Evolutionary conservation across 202 grass and related monocot genomes (phyloP).

Genomic region (Digitaria exilis): DNA sequence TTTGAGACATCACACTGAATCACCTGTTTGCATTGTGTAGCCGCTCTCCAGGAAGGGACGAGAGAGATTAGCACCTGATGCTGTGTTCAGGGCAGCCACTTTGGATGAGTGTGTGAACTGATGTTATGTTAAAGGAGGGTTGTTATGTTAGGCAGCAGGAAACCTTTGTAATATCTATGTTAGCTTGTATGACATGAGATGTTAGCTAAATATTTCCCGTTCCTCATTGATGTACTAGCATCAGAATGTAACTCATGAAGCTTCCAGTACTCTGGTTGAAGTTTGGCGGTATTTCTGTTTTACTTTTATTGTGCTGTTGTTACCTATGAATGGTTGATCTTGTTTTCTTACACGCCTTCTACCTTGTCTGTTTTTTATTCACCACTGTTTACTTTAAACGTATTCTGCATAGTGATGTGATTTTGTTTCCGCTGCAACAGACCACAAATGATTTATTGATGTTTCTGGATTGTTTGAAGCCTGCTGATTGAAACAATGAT

Average conservation of each 20-base stretch:
- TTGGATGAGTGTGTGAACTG: neutral
- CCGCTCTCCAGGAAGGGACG: conserved; percentile 47
- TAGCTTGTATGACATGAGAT: neutral
- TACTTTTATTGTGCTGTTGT: neutral
- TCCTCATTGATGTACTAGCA: neutral
- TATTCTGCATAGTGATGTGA: too few relatives aligned
- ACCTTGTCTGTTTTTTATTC: too few relatives aligned
- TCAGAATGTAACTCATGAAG: neutral
- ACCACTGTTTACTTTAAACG: too few relatives aligned
- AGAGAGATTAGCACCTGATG: conserved; percentile 15
- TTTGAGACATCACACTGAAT: conserved; percentile 18
- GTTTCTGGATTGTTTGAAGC: too few relatives aligned
- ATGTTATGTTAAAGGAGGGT: conserved; percentile 17
- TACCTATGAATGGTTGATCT: neutral
- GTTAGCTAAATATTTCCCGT: neutral
- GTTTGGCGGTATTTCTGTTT: neutral
- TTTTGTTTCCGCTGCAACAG: too few relatives aligned
- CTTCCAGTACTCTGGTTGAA: neutral
- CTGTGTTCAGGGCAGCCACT: neutral
- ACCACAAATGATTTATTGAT: too few relatives aligned
- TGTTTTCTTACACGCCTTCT: too few relatives aligned
- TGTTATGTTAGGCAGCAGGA: conserved; percentile 24
- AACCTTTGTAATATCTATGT: conserved; percentile 31
- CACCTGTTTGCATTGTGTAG: conserved; percentile 37
- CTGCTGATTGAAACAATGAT: too few relatives aligned